These are phyloP conservation scores for Lathyrus oleraceus DNA, from an alignment of 306 rosid genomes.

Conservation along the genomic window DNA sequence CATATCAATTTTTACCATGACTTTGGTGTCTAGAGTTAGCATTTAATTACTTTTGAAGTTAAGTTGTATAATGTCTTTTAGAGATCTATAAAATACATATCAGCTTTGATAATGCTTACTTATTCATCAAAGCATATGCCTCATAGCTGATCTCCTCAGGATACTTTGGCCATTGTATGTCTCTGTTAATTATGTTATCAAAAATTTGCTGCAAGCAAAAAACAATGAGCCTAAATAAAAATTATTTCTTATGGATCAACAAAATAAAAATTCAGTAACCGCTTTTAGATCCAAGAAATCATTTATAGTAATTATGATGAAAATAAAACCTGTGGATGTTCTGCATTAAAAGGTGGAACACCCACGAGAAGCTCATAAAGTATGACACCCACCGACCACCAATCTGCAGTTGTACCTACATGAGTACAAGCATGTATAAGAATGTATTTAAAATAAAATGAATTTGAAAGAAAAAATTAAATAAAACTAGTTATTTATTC, in stretches of 20 bases:
- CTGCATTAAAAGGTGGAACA: slow-evolving; percentile 93
- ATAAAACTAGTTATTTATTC: not conserved
- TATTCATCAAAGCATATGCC: slow-evolving; percentile 78
- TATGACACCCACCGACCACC: slow-evolving; percentile 99
- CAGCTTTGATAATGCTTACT: slow-evolving; percentile 54
- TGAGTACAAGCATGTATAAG: slow-evolving; percentile 23
- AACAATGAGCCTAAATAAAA: slow-evolving; percentile 31
- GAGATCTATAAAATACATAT: slow-evolving; percentile 32
- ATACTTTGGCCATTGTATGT: slow-evolving; percentile 84
- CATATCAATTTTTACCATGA: too few relatives aligned
- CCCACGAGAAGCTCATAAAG: slow-evolving; percentile 95
- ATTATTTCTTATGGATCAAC: not conserved
- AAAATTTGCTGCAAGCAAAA: slow-evolving; percentile 78
- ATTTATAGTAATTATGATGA: not conserved
- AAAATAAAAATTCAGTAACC: slow-evolving; percentile 20
- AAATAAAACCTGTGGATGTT: slow-evolving; percentile 83
- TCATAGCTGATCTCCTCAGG: slow-evolving; percentile 85
- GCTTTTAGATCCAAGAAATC: slow-evolving; percentile 12
- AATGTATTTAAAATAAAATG: slow-evolving; percentile 26
- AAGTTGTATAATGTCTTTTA: slow-evolving; percentile 1
- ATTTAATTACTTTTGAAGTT: slow-evolving; percentile 1
- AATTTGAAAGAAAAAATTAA: not conserved
- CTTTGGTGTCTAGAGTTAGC: too few relatives aligned
- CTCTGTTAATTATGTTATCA: slow-evolving; percentile 92
- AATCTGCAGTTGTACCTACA: slow-evolving; percentile 92